Conservation (phyloP, 2,329 filamentous ascomycete species). For the Leptographium flavum region DNA sequence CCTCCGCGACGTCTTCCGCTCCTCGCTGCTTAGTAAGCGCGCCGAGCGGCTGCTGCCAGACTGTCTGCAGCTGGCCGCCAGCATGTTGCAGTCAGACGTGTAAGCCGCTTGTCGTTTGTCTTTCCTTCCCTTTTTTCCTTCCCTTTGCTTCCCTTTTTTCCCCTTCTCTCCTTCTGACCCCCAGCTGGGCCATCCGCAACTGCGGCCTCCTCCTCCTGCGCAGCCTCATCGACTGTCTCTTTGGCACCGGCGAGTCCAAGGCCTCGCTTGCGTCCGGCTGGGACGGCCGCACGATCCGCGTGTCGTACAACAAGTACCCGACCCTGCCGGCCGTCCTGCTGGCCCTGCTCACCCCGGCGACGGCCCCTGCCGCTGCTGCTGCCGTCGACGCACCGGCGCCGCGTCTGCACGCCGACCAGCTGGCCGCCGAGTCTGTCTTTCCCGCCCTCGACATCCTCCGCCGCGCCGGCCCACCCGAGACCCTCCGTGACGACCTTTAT, state of each 20-base stretch:
- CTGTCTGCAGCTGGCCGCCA: constrained; percentile 65
- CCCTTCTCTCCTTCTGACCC: constrained; percentile 30
- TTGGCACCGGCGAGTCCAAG: constrained; percentile 64
- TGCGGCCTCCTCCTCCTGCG: constrained; percentile 82
- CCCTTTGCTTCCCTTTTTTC: background rate
- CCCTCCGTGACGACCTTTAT: constrained; percentile 39
- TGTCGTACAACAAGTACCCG: constrained; percentile 57
- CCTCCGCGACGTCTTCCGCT: constrained; percentile 81
- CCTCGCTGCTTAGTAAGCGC: constrained; percentile 56
- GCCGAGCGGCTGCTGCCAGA: constrained; percentile 62
- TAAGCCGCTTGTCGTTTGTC: constrained; percentile 23
- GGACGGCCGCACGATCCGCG: constrained; percentile 48
- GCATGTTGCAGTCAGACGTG: constrained; percentile 65
- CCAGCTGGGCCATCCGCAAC: constrained; percentile 76
- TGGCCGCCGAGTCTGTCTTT: constrained; percentile 54
- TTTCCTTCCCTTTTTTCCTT: background rate
- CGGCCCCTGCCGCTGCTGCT: background rate
- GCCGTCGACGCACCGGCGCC: background rate
- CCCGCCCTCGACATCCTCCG: constrained; percentile 72
- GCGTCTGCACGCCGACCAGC: constrained; percentile 10
- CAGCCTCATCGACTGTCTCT: constrained; percentile 65
- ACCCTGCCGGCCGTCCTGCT: constrained; percentile 50
- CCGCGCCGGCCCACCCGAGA: constrained; percentile 50
- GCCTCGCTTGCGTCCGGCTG: constrained; percentile 43
- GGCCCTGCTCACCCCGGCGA: constrained; percentile 34